Conservation (phyloP, 352 stramenopile genomes). For the Saprolegnia diclina region DNA sequence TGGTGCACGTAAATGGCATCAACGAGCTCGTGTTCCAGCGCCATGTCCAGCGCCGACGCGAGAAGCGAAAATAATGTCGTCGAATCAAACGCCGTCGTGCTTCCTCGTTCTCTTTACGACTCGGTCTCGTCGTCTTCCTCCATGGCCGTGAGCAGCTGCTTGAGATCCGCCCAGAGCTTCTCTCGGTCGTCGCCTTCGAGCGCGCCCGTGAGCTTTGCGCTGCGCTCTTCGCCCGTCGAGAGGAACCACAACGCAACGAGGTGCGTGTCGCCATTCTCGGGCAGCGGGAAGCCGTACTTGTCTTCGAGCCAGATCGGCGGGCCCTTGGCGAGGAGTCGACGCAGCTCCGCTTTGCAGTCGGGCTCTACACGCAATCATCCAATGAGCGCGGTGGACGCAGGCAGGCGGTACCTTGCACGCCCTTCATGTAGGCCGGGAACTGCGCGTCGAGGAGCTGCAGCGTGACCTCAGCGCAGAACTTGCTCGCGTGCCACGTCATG, state of each 20-base stretch:
- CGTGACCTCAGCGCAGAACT: constrained; percentile 68
- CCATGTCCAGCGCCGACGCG: background rate
- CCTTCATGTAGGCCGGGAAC: constrained; percentile 90
- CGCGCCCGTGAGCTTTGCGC: constrained; percentile 82
- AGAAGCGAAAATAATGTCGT: background rate
- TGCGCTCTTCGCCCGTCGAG: constrained; percentile 66
- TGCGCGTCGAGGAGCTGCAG: constrained; percentile 83
- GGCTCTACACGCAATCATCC: constrained; percentile 36
- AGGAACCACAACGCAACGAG: constrained; percentile 88
- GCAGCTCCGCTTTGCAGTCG: constrained; percentile 92
- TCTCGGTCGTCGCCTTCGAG: constrained; percentile 84
- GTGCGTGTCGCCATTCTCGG: constrained; percentile 83
- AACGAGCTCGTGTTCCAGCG: background rate
- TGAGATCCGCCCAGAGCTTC: constrained; percentile 60
- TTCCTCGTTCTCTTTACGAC: background rate
- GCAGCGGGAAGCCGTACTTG: constrained; percentile 84
- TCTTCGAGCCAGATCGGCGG: constrained; percentile 91
- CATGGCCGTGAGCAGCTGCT: constrained; percentile 65
- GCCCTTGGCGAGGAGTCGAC: constrained; percentile 83
- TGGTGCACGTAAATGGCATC: background rate
- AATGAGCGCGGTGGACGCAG: background rate
- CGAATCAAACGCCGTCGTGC: background rate
- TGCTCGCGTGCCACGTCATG: constrained; percentile 79
- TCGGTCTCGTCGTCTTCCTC: constrained; percentile 71
- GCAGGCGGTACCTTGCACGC: constrained; percentile 54